Conservation (phyloP, 441 rosid genomes). For the Daphne laureola region DNA sequence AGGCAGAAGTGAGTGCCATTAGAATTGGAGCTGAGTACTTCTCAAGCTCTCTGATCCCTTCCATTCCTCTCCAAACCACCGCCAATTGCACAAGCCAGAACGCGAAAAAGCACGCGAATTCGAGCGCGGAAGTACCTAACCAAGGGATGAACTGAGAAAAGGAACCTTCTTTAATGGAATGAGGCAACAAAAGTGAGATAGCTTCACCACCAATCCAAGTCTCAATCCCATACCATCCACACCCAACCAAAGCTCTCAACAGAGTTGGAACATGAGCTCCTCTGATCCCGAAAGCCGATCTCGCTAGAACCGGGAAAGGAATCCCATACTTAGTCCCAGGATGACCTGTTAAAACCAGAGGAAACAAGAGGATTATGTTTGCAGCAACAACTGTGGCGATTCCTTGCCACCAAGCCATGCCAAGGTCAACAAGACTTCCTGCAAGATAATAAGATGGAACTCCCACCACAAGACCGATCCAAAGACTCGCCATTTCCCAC, state of each 20-base stretch:
- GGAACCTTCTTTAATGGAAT: constrained; percentile 36
- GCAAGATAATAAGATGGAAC: constrained; percentile 86
- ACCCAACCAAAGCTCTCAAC: constrained; percentile 80
- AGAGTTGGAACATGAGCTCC: constrained; percentile 92
- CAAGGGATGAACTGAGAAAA: constrained; percentile 41
- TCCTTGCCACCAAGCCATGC: constrained; percentile 99
- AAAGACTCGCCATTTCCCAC: constrained; percentile 77
- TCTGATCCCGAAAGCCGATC: constrained; percentile 79
- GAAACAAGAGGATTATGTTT: constrained; percentile 55
- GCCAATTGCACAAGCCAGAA: constrained; percentile 78
- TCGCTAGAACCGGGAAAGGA: constrained; percentile 79
- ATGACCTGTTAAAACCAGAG: constrained; percentile 69
- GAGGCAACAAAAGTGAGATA: constrained; percentile 67
- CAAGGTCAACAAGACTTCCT: constrained; percentile 78
- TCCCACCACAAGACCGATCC: constrained; percentile 92
- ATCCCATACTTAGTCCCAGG: constrained; percentile 76
- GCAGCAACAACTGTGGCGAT: constrained; percentile 80
- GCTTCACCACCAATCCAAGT: constrained; percentile 98
- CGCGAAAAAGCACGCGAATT: constrained; percentile 64
- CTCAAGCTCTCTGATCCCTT: constrained; percentile 67
- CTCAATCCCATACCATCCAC: constrained; percentile 97
- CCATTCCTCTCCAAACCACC: constrained; percentile 68
- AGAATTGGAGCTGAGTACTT: constrained; percentile 77
- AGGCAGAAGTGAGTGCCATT: constrained; percentile 51
- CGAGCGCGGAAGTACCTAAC: constrained; percentile 82